phyloP scores from a whole-genome alignment of 805 yeast genomes.

The Candida schatavii region DNA sequence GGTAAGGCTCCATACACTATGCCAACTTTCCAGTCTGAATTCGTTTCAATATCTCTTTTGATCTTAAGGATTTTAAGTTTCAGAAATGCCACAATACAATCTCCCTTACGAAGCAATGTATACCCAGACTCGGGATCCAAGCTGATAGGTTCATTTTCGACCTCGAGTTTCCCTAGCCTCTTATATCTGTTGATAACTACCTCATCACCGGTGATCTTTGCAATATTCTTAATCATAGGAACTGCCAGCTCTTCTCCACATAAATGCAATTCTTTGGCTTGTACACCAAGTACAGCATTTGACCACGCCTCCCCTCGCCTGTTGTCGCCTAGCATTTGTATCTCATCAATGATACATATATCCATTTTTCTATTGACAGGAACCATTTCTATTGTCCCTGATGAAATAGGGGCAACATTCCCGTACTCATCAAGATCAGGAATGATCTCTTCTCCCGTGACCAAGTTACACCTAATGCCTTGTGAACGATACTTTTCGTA shows the following conservation, averaged over 20 bases:
- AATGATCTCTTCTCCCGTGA: conserved; percentile 95
- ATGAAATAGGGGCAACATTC: conserved; percentile 66
- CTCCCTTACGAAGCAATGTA: conserved; percentile 59
- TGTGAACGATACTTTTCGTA: conserved; percentile 73
- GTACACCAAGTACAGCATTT: conserved; percentile 79
- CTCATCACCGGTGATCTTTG: conserved; percentile 73
- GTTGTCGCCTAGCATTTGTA: conserved; percentile 86
- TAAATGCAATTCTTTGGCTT: conserved; percentile 80
- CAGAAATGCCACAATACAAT: conserved; percentile 86
- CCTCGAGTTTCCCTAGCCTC: conserved; percentile 68
- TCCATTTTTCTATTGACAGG: conserved; percentile 69
- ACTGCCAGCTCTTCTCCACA: conserved; percentile 93
- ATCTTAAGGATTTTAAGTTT: conserved; percentile 66
- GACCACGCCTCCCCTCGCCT: conserved; percentile 94
- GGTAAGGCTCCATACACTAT: conserved; percentile 95
- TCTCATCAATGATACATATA: conserved; percentile 90
- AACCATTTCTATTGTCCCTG: conserved; percentile 94
- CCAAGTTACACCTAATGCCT: conserved; percentile 70
- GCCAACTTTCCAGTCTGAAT: conserved; percentile 68
- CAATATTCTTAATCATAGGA: conserved; percentile 58
- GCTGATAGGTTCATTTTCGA: conserved; percentile 38
- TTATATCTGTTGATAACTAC: conserved; percentile 67
- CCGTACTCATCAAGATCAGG: conserved; percentile 69
- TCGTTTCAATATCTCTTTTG: conserved; percentile 66
- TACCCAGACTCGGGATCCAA: conserved; percentile 22